Conservation (phyloP, 2,329 filamentous ascomycete genomes). For the Alternaria brassicicola region DNA sequence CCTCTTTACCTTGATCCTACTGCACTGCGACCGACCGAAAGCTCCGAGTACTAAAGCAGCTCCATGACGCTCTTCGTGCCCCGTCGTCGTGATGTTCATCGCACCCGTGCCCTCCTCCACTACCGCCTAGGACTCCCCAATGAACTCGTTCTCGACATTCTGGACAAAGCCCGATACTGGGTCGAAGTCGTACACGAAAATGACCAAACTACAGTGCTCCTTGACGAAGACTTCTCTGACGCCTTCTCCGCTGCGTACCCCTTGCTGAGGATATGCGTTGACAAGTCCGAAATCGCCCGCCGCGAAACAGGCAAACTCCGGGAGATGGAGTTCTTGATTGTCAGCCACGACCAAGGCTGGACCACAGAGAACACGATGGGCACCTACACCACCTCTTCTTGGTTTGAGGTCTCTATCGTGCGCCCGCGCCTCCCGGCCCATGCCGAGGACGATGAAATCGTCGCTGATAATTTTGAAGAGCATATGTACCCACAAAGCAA, state of each 20-base stretch:
- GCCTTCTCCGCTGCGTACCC: conserved; percentile 14
- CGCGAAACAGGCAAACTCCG: conserved; percentile 11
- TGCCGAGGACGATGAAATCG: not conserved
- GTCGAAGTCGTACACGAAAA: not conserved
- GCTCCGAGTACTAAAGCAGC: not conserved
- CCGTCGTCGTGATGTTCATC: not conserved
- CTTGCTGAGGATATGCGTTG: conserved; percentile 8
- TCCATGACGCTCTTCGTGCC: conserved; percentile 3
- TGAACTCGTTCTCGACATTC: conserved; percentile 21
- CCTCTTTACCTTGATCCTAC: conserved; percentile 15
- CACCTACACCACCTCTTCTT: conserved; percentile 28
- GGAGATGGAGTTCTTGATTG: conserved; percentile 24
- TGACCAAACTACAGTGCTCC: not conserved
- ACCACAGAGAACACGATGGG: conserved; percentile 20
- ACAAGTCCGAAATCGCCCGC: not conserved
- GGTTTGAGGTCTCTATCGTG: conserved; percentile 27
- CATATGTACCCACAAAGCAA: not conserved
- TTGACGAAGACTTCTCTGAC: conserved; percentile 9
- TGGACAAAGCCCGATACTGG: conserved; percentile 27
- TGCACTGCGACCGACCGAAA: conserved; percentile 9
- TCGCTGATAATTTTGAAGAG: not conserved
- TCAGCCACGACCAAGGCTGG: conserved; percentile 32
- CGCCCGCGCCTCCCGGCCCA: not conserved
- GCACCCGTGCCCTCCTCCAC: conserved; percentile 10
- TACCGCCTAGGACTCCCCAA: conserved; percentile 17